Percentiles rank a stretch among this genome's conserved stretches.
Conservation (phyloP, 108 stramenopile species). For the Nannochloropsis oceanica region DNA sequence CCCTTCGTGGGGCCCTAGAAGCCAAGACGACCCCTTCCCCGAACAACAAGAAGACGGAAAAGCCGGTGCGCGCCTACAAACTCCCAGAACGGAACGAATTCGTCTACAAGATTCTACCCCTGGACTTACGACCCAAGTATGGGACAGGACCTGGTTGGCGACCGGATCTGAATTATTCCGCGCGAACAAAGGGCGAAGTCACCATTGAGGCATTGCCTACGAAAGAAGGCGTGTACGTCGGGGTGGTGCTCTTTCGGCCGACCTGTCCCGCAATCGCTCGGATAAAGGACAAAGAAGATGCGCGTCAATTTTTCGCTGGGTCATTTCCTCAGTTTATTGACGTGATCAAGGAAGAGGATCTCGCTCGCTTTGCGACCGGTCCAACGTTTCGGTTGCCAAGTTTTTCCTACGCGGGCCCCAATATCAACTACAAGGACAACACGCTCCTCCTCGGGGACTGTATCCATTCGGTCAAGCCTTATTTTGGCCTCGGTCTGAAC, state of each 20-base stretch:
- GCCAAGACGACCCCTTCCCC: not conserved
- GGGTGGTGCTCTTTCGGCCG: conserved; percentile 56
- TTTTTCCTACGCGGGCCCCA: conserved; percentile 61
- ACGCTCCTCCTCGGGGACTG: conserved; percentile 62
- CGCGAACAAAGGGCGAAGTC: conserved; percentile 29
- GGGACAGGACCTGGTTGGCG: conserved; percentile 13
- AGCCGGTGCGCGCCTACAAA: not conserved
- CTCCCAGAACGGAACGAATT: conserved; percentile 26
- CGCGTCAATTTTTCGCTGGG: conserved; percentile 49
- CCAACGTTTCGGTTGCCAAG: conserved; percentile 51
- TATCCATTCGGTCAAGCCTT: conserved; percentile 74
- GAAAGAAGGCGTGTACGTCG: conserved; percentile 33
- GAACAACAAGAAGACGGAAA: not conserved
- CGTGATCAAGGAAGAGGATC: conserved; percentile 49
- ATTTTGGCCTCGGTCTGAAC: conserved; percentile 82
- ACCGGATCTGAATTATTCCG: not conserved
- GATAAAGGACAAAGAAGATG: conserved; percentile 35
- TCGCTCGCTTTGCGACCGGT: conserved; percentile 50
- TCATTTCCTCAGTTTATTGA: conserved; percentile 56
- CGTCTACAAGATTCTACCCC: conserved; percentile 60
- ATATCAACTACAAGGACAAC: conserved; percentile 10
- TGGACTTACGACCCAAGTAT: conserved; percentile 49
- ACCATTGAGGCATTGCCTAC: conserved; percentile 69
- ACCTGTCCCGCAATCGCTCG: conserved; percentile 33
- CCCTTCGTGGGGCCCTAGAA: conserved; percentile 10